Conservation (phyloP, 805 yeast genomes). For the Myxozyma geophila region DNA sequence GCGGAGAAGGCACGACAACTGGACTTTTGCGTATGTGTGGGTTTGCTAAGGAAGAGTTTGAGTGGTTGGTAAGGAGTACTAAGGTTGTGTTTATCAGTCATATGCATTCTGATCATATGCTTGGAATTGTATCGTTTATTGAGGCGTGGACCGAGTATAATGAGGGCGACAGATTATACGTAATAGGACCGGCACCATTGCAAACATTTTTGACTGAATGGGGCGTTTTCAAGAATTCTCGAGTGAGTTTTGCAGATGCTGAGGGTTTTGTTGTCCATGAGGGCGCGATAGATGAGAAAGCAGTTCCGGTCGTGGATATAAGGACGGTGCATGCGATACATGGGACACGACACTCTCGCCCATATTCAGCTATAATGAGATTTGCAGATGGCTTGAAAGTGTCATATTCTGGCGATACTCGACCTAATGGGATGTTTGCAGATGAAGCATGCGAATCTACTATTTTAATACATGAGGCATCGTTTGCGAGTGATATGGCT, state of each 20-base stretch:
- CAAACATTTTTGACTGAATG: constrained; percentile 9
- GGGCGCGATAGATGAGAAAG: not conserved
- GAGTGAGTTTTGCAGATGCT: constrained; percentile 9
- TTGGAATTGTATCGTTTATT: constrained; percentile 75
- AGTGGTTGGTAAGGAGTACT: constrained; percentile 60
- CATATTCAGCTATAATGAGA: constrained; percentile 3
- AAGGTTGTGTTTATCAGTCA: constrained; percentile 76
- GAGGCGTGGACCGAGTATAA: constrained; percentile 49
- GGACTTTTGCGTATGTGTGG: constrained; percentile 66
- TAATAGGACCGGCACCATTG: constrained; percentile 63
- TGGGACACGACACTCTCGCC: constrained; percentile 1
- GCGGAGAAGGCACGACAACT: constrained; percentile 91
- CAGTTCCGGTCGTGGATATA: not conserved
- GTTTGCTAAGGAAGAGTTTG: constrained; percentile 46
- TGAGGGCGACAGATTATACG: constrained; percentile 50
- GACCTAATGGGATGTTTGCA: constrained; percentile 69
- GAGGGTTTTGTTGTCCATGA: not conserved
- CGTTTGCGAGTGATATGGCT: constrained; percentile 75
- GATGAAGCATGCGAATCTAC: constrained; percentile 69
- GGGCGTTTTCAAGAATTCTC: not conserved
- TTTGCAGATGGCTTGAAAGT: constrained; percentile 56
- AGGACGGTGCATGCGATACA: not conserved
- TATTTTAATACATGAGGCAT: constrained; percentile 87
- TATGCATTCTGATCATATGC: constrained; percentile 95
- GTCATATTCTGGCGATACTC: constrained; percentile 93